Conservation (phyloP, 495 filamentous ascomycete species). For the Xylaria grammica region DNA sequence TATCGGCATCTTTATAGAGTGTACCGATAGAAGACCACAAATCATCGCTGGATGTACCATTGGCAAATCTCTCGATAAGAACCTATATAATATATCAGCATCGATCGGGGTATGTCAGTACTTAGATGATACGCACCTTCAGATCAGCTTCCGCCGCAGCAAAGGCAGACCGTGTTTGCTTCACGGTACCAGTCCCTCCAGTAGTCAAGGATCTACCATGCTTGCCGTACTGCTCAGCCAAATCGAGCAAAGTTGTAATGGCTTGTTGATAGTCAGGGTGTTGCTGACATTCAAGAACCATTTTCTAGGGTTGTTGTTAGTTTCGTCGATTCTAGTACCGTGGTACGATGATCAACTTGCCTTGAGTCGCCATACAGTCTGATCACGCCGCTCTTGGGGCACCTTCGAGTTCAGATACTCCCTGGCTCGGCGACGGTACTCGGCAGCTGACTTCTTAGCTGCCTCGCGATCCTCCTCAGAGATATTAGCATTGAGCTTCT, state of each 20-base stretch:
- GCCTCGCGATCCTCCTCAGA: conserved; percentile 53
- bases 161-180: conserved; percentile 71
- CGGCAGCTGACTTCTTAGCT: conserved; percentile 37
- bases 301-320: conserved; percentile 63
- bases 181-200: conserved; percentile 68
- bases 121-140: conserved; percentile 57
- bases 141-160: conserved; percentile 77
- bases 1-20: conserved; percentile 90
- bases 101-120: conserved; percentile 11
- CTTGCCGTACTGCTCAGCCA: conserved; percentile 85
- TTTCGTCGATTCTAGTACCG: neutral
- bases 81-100: conserved; percentile 66
- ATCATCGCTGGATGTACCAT: conserved; percentile 86
- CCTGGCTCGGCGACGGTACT: conserved; percentile 63
- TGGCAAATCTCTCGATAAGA: conserved; percentile 93
- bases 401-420: conserved; percentile 83
- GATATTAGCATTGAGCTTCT: conserved; percentile 54
- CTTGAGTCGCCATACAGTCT: conserved; percentile 89
- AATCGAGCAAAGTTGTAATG: conserved; percentile 78
- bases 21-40: conserved; percentile 83
- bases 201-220: conserved; percentile 69
- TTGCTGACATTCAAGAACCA: conserved; percentile 93
- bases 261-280: conserved; percentile 91
- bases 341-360: conserved; percentile 27
- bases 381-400: conserved; percentile 91